Evolutionary conservation across 768 basidiomycete genomes (phyloP).

Genomic region (Pisolithus sp.): DNA sequence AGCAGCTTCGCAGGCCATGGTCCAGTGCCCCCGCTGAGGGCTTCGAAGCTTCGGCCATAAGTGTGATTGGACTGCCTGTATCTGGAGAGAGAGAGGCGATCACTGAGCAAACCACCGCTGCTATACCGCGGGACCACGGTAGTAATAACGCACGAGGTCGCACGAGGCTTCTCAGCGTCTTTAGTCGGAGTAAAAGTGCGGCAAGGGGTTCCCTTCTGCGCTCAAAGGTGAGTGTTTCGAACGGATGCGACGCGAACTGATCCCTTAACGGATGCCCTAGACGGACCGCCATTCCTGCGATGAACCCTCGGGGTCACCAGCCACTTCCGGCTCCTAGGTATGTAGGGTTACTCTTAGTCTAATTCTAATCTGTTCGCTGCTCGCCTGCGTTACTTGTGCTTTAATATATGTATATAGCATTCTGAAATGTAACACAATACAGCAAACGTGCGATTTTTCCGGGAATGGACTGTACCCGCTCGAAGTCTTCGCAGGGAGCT

Average conservation of each 20-base stretch:
- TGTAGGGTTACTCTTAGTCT: neutral
- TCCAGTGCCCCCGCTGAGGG: conserved; percentile 11
- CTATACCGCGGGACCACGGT: conserved; percentile 8
- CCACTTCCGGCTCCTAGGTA: neutral
- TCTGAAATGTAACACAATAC: no score
- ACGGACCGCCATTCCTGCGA: conserved; percentile 4
- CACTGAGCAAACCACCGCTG: conserved; percentile 10
- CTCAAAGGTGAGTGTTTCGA: conserved; percentile 9
- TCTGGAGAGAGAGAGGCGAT: conserved; percentile 38
- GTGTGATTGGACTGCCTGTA: conserved; percentile 27
- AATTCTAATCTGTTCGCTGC: neutral
- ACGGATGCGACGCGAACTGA: neutral
- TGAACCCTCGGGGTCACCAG: neutral
- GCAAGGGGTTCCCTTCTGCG: neutral
- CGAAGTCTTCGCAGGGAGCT: no score
- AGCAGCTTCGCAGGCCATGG: conserved; percentile 14
- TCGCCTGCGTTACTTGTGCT: neutral
- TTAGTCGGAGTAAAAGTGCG: conserved; percentile 19
- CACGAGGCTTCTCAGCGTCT: conserved; percentile 25
- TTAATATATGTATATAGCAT: no score
- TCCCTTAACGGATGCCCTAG: neutral
- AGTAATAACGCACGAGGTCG: conserved; percentile 20
- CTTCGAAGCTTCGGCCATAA: neutral
- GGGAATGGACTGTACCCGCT: no score
- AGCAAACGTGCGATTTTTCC: no score